Evolutionary conservation across 768 basidiomycete species (phyloP), one percentile per base, ranked within the genome.

Genomic region (Crucibulum laeve): DNA sequence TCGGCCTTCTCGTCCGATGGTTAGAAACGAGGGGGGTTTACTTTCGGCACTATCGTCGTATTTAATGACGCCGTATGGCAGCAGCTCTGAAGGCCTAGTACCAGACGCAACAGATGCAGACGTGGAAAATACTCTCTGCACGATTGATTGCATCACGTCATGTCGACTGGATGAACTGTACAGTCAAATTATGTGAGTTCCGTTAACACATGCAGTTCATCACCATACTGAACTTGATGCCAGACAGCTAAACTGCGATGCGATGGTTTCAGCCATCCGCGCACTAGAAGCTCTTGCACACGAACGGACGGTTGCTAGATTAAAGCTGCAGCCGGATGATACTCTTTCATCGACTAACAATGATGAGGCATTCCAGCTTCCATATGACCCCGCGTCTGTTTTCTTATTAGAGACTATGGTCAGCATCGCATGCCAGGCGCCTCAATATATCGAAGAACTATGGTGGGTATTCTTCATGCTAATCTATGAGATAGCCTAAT

Each of bases 381-480:
- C 94, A 7, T 99, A 98, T 54, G 96, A 99, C 59, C 92, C 96
- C 8, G 90, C 92, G 3, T 90, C 93, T 5, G 84, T 96, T 1
- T 95, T 97, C 66, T 80, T 98, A 26, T 64, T 98, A 48, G 96
- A 99, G 63, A 89, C 82, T 39, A 95, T 97, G 86, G 82, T 91
- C 51, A 95, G 91, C 61, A 81, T 98, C 30, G 76, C 87, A 1
- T 82, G 78, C 49, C 82, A 90, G 46, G 79, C 85, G 1, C 77
- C 84, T 5, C 77, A 83, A 47, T 76, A 84, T 52, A 84, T 97
- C 21, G 85, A 85, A 44, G 93, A 98, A 35, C 76, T 91, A 32
- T 99, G 96, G 95, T 89, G 51, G 52, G 82, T 61, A 22, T 13
- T 45, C 30, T n/a, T 25, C 35, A 38, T 5, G 22, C 19, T 15